Conservation (phyloP, 352 stramenopile genomes). For the Phytophthora lateralis region DNA sequence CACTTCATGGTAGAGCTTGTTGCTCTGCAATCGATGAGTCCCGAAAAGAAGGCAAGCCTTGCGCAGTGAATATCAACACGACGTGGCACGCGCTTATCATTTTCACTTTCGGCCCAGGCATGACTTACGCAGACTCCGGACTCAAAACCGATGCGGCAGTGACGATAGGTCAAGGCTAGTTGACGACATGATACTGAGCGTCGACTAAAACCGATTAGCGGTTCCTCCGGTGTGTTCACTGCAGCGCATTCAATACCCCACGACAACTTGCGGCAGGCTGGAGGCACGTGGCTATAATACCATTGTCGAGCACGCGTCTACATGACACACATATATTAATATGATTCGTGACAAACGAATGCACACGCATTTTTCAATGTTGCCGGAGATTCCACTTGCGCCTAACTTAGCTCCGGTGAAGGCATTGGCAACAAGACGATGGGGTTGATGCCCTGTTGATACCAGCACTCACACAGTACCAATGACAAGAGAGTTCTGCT, state of each 20-base stretch:
- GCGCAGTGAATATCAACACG: not conserved
- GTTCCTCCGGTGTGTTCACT: not conserved
- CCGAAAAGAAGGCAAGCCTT: not conserved
- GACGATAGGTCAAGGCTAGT: too few relatives aligned
- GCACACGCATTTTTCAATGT: not conserved
- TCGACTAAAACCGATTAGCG: not conserved
- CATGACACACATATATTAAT: slow-evolving; percentile 5
- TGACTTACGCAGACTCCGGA: not conserved
- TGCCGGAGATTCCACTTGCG: not conserved
- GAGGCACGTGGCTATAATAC: slow-evolving; percentile 1
- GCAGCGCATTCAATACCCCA: not conserved
- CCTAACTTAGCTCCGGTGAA: too few relatives aligned
- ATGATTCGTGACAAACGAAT: slow-evolving; percentile 16
- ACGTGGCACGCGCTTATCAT: slow-evolving; percentile 8
- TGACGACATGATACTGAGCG: not conserved
- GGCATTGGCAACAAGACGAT: too few relatives aligned
- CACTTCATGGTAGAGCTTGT: too few relatives aligned
- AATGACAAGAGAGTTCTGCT: too few relatives aligned
- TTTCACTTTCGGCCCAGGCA: not conserved
- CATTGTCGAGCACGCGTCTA: not conserved
- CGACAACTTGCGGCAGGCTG: not conserved
- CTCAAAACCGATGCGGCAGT: not conserved
- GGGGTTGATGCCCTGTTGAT: too few relatives aligned
- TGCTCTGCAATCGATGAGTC: not conserved
- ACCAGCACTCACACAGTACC: too few relatives aligned